phyloP scores from a whole-genome alignment of 768 basidiomycete species.

The Grammothele lineata region DNA sequence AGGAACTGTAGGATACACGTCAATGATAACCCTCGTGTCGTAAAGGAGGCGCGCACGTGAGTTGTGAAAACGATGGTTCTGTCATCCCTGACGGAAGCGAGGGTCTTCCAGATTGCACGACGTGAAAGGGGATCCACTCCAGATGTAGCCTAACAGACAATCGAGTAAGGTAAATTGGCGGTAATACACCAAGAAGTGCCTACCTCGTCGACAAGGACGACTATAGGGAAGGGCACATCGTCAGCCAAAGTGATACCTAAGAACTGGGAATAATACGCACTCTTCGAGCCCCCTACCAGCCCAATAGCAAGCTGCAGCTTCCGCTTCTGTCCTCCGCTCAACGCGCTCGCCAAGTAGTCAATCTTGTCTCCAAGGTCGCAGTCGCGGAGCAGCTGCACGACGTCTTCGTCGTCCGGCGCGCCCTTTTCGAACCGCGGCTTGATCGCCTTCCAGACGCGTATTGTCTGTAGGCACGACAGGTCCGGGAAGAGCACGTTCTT shows the following conservation, averaged over 20 bases:
- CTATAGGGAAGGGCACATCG: slow-evolving; percentile 1
- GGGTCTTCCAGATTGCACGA: slow-evolving; percentile 70
- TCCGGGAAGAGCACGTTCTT: slow-evolving; percentile 81
- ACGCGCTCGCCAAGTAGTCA: slow-evolving; percentile 53
- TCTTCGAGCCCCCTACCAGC: slow-evolving; percentile 68
- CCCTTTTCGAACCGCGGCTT: slow-evolving; percentile 32
- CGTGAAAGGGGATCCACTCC: slow-evolving; percentile 81
- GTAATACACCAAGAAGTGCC: not conserved
- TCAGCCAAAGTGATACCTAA: slow-evolving; percentile 21
- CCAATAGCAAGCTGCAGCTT: slow-evolving; percentile 81
- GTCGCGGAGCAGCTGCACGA: slow-evolving; percentile 61
- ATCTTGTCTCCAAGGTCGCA: slow-evolving; percentile 71
- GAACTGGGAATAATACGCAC: slow-evolving; percentile 31
- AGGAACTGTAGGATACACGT: too few relatives aligned
- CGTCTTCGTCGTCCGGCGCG: slow-evolving; percentile 48
- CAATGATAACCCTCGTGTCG: slow-evolving; percentile 30
- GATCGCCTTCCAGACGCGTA: slow-evolving; percentile 41
- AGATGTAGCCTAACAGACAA: slow-evolving; percentile 50
- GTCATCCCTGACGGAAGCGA: slow-evolving; percentile 64
- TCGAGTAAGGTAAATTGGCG: not conserved
- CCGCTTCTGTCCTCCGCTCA: slow-evolving; percentile 78
- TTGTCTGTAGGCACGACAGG: slow-evolving; percentile 68
- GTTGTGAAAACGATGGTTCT: slow-evolving; percentile 75
- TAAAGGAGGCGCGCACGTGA: slow-evolving; percentile 51
- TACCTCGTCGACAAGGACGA: slow-evolving; percentile 26